These are phyloP conservation scores for Backusella tarrabulga DNA, from an alignment of 192 early-diverging fungal species.

Conservation along the genomic window DNA sequence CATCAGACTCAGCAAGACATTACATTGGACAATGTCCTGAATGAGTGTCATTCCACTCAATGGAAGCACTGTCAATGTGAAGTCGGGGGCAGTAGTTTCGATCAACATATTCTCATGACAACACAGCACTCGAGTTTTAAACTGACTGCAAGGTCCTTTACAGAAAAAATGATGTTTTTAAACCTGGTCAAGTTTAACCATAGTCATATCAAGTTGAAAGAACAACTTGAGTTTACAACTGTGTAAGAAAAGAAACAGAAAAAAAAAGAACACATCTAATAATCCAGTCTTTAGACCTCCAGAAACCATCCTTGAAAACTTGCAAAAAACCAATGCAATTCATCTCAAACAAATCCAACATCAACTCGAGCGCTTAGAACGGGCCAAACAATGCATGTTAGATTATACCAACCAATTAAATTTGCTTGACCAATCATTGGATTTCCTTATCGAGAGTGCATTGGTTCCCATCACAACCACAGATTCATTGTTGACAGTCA, in stretches of 20 bases:
- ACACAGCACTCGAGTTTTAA: background rate
- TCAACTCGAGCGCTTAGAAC: background rate
- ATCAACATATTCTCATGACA: background rate
- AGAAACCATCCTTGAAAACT: background rate
- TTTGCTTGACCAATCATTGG: background rate
- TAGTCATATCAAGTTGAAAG: background rate
- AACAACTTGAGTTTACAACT: background rate
- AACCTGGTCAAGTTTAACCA: constrained; percentile 14
- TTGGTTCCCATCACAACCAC: background rate
- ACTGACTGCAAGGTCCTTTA: constrained; percentile 4
- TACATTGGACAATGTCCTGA: constrained; percentile 1
- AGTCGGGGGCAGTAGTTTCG: background rate
- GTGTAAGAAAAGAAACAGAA: background rate
- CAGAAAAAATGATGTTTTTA: constrained; percentile 21
- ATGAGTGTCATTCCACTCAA: background rate
- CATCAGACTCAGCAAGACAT: background rate
- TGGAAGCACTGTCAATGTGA: constrained; percentile 24
- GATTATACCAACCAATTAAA: background rate
- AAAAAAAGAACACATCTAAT: background rate
- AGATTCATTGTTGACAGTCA: background rate
- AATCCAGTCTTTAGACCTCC: background rate
- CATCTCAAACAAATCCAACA: background rate
- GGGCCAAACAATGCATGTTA: background rate
- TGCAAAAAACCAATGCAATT: background rate
- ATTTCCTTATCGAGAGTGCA: background rate